These are phyloP conservation scores for Meredithiella fracta DNA, from an alignment of 2,329 filamentous ascomycete species.

Conservation along the genomic window DNA sequence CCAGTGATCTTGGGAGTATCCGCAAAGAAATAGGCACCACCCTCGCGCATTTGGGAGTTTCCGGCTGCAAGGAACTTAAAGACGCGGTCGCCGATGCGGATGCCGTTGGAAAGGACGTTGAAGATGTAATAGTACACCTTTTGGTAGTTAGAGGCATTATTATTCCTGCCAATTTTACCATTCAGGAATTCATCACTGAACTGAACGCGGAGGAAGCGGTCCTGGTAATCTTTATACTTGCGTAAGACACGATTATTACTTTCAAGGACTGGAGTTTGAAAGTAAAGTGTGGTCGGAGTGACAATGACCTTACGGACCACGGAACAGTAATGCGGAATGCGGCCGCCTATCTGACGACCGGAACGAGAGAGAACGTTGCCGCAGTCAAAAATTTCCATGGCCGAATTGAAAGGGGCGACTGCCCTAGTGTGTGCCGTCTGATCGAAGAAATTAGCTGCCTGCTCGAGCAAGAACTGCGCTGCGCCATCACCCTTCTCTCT, in stretches of 20 bases:
- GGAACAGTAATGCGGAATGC: constrained; percentile 54
- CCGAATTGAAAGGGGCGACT: constrained; percentile 44
- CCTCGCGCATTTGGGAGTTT: constrained; percentile 85
- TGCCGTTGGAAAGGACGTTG: constrained; percentile 57
- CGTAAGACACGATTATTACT: constrained; percentile 77
- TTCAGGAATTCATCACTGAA: constrained; percentile 65
- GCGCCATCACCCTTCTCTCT: constrained; percentile 26
- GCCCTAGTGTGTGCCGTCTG: constrained; percentile 18
- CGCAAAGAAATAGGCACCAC: constrained; percentile 86
- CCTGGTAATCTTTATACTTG: constrained; percentile 47
- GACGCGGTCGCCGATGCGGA: constrained; percentile 61
- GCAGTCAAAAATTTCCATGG: constrained; percentile 19
- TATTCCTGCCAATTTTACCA: constrained; percentile 40
- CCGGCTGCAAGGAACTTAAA: constrained; percentile 90
- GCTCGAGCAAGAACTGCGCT: constrained; percentile 56
- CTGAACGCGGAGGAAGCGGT: constrained; percentile 75
- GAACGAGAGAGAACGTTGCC: neutral
- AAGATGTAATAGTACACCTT: constrained; percentile 60
- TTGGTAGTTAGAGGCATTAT: constrained; percentile 40
- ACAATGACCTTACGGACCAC: constrained; percentile 61
- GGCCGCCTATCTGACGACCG: neutral
- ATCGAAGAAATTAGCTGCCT: constrained; percentile 38
- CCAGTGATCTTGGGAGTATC: constrained; percentile 50
- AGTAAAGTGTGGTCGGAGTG: constrained; percentile 71
- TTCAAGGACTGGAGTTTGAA: constrained; percentile 63